Percentiles rank a stretch among this genome's conserved stretches.
Conservation (phyloP, 306 rosid species). For the Myrica gale region DNA sequence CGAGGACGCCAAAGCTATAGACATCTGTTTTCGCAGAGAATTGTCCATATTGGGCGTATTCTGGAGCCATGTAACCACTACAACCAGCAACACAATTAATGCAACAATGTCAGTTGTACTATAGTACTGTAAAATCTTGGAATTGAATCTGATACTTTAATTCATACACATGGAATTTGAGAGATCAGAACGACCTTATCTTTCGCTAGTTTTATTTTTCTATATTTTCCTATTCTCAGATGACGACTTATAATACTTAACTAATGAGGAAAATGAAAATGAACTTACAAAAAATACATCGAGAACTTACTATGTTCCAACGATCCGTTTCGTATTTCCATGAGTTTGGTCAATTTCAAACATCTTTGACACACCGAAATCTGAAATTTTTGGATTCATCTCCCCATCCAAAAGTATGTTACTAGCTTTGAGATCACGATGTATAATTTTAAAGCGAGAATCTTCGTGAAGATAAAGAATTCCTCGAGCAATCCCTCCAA, state of each 20-base stretch:
- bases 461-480: constrained; percentile 40
- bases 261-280: background rate
- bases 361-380: constrained; percentile 47
- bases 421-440: constrained; percentile 41
- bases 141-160: background rate
- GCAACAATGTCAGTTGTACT: background rate
- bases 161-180: too few relatives aligned
- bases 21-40: constrained; percentile 32
- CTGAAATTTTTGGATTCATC: constrained; percentile 45
- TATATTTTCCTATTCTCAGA: too few relatives aligned
- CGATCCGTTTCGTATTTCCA: constrained; percentile 40
- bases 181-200: too few relatives aligned
- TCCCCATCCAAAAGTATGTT: constrained; percentile 43
- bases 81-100: background rate
- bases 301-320: constrained; percentile 46
- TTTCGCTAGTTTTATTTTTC: too few relatives aligned
- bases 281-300: background rate
- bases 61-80: constrained; percentile 46
- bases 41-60: constrained; percentile 39
- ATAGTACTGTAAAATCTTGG: background rate
- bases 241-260: too few relatives aligned
- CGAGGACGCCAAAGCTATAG: constrained; percentile 38
- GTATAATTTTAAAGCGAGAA: constrained; percentile 35
- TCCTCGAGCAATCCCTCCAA: constrained; percentile 35
- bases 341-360: constrained; percentile 35